phyloP scores from a whole-genome alignment of 139 green algal species.

The Chlorella ohadii region DNA sequence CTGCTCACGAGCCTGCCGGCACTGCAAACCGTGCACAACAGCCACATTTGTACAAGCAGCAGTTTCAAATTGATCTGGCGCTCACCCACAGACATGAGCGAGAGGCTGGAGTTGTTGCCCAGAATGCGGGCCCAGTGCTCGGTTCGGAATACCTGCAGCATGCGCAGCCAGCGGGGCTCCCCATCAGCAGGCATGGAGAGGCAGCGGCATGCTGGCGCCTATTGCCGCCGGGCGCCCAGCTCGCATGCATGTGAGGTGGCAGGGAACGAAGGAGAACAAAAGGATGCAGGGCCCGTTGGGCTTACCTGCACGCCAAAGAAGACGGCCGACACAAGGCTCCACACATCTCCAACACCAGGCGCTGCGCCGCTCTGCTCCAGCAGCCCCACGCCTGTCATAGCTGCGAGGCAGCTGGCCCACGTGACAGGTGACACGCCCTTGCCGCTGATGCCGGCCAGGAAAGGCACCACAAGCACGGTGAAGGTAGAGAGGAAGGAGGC shows the following conservation, averaged over 20 bases:
- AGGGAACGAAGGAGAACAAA: too few species aligned
- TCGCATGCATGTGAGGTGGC: too few species aligned
- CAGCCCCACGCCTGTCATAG: conserved; percentile 71
- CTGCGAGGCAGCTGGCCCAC: conserved; percentile 63
- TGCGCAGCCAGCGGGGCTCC: too few species aligned
- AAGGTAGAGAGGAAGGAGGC: conserved; percentile 84
- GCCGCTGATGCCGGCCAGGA: conserved; percentile 75
- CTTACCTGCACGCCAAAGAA: conserved; percentile 69
- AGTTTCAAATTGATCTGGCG: too few species aligned
- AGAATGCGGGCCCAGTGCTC: conserved; percentile 55
- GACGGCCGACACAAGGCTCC: conserved; percentile 71
- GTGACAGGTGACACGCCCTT: conserved; percentile 64
- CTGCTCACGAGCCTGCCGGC: too few species aligned
- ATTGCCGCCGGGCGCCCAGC: too few species aligned
- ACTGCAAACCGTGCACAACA: too few species aligned
- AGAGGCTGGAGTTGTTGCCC: conserved; percentile 36
- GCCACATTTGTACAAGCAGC: too few species aligned
- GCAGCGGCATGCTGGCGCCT: too few species aligned
- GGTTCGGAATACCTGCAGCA: conserved; percentile 52
- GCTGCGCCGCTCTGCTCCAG: conserved; percentile 63
- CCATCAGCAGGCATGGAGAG: too few species aligned
- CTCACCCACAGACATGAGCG: conserved; percentile 55
- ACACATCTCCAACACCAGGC: conserved; percentile 70
- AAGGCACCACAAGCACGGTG: conserved; percentile 85
- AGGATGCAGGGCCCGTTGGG: too few species aligned